A percentile compares a stretch with the other conserved stretches of the same genome.
Conservation (phyloP, 164 flowering plant species). For the Stephania japonica region DNA sequence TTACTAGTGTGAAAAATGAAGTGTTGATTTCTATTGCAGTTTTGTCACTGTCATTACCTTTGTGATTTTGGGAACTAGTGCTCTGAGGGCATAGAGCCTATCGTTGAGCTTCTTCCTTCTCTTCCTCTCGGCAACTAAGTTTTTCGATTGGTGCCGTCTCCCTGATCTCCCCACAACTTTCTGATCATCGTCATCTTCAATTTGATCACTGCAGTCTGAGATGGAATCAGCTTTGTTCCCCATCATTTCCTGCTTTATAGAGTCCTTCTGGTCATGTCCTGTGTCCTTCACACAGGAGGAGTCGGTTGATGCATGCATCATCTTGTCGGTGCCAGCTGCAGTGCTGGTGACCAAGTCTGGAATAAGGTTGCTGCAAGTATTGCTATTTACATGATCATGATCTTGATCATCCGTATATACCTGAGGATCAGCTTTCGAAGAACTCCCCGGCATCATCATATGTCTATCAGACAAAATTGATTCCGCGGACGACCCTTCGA, state of each 20-base stretch:
- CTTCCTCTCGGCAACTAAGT: conserved; percentile 85
- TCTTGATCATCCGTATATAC: too few species aligned
- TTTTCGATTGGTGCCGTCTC: conserved; percentile 56
- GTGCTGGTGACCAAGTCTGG: conserved; percentile 10
- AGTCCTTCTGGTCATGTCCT: conserved; percentile 33
- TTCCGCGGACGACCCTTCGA: conserved; percentile 26
- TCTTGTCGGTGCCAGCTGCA: background rate
- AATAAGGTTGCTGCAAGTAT: conserved; percentile 26
- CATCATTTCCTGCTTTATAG: conserved; percentile 29
- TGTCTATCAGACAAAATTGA: conserved; percentile 18
- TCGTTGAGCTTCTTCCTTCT: conserved; percentile 95
- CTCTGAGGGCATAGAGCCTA: conserved; percentile 60
- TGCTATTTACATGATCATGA: too few species aligned
- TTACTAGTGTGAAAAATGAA: too few species aligned
- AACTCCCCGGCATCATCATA: conserved; percentile 14
- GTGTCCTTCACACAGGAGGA: conserved; percentile 18
- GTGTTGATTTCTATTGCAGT: too few species aligned
- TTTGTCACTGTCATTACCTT: conserved; percentile 39
- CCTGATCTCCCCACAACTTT: conserved; percentile 44
- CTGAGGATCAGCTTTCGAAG: conserved; percentile 19
- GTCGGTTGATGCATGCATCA: conserved; percentile 22
- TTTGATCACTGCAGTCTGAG: conserved; percentile 72
- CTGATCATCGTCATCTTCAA: conserved; percentile 67
- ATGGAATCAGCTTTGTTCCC: conserved; percentile 38
- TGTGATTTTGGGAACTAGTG: conserved; percentile 83